A percentile compares a stretch with the other conserved stretches of the same genome.
Conservation (phyloP, 2,329 filamentous ascomycete genomes). For the Parastagonospora nodorum region DNA sequence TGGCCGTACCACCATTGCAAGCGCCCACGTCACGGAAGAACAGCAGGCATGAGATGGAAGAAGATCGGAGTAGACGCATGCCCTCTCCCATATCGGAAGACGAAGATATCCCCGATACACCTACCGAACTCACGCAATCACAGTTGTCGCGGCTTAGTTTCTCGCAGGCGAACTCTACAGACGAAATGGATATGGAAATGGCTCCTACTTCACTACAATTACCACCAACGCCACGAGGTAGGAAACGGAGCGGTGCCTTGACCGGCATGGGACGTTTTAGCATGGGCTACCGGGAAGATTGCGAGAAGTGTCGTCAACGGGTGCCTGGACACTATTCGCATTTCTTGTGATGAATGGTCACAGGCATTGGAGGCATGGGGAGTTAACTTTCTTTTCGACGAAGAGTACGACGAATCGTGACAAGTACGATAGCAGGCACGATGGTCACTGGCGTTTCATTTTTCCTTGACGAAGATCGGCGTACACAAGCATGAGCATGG, state of each 20-base stretch:
- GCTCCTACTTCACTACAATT: conserved; percentile 12
- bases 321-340: conserved; percentile 59
- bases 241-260: conserved; percentile 47
- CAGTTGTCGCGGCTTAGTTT: conserved; percentile 47
- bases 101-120: conserved; percentile 44
- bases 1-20: conserved; percentile 17
- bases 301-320: conserved; percentile 53
- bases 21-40: conserved; percentile 25
- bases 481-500: too few species aligned
- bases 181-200: conserved; percentile 40
- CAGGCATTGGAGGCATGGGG: too few species aligned
- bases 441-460: too few species aligned
- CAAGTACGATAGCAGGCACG: too few species aligned
- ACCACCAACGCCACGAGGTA: conserved; percentile 33
- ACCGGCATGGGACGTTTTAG: conserved; percentile 48
- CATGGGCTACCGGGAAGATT: conserved; percentile 57
- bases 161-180: conserved; percentile 26
- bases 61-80: conserved; percentile 41
- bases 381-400: too few species aligned
- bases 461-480: too few species aligned
- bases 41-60: conserved; percentile 20
- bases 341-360: conserved; percentile 34
- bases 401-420: too few species aligned
- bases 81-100: conserved; percentile 49
- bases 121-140: conserved; percentile 43